A percentile compares a stretch with the other conserved stretches of the same genome.
Evolutionary conservation across 2,329 filamentous ascomycete species (phyloP).

Genomic region (Coniochaeta prunicola): DNA sequence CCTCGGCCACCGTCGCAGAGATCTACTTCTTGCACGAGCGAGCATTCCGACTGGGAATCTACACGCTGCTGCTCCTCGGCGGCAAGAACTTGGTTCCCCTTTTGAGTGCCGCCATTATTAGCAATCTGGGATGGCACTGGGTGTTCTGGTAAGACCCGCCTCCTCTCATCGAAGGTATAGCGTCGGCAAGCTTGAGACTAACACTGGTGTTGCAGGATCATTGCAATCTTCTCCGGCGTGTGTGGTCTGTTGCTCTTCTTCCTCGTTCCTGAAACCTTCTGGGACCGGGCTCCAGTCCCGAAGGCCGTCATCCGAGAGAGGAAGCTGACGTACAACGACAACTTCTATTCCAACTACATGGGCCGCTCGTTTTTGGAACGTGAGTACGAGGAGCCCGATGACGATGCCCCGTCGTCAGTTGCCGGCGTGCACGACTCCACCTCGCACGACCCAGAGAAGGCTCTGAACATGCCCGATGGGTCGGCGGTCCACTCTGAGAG

Average conservation of each 20-base stretch:
- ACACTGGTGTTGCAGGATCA: slow-evolving; percentile 47
- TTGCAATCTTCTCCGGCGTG: slow-evolving; percentile 71
- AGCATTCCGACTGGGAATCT: slow-evolving; percentile 87
- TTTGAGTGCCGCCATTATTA: slow-evolving; percentile 78
- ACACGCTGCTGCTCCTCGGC: slow-evolving; percentile 79
- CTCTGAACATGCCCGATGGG: background rate
- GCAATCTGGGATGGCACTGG: slow-evolving; percentile 77
- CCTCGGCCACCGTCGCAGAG: slow-evolving; percentile 89
- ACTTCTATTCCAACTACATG: background rate
- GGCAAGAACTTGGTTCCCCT: slow-evolving; percentile 88
- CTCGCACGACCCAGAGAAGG: background rate
- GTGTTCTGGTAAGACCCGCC: slow-evolving; percentile 64
- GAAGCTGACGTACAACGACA: slow-evolving; percentile 22
- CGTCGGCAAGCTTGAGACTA: background rate
- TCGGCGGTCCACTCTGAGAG: background rate
- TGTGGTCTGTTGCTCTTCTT: slow-evolving; percentile 70
- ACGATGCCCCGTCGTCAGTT: background rate
- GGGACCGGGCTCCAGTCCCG: slow-evolving; percentile 69
- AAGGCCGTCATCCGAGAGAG: slow-evolving; percentile 15
- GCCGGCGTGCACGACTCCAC: background rate
- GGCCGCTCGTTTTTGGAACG: background rate
- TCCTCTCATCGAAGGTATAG: background rate
- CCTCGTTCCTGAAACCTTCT: slow-evolving; percentile 92
- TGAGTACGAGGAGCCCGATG: background rate
- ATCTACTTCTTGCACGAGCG: slow-evolving; percentile 95